Conservation (phyloP, 139 green algal genomes). For the Yamagishiella unicocca region DNA sequence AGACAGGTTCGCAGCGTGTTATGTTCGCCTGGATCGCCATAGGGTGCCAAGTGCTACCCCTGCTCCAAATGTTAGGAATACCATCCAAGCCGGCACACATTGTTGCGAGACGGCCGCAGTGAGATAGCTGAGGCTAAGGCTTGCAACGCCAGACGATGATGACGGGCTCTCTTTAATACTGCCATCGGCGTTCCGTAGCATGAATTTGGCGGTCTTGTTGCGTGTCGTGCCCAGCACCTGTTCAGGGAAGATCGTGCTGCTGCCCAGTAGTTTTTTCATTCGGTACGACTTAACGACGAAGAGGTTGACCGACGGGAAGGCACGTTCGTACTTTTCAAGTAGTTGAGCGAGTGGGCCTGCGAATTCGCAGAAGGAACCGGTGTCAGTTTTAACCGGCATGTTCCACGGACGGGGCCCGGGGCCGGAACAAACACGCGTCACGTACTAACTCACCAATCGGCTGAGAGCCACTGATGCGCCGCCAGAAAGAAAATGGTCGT, state of each 20-base stretch:
- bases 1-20: no score
- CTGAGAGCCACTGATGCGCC: constrained; percentile 36
- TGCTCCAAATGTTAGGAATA: not conserved
- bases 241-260: constrained; percentile 34
- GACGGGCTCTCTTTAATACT: no score
- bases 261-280: constrained; percentile 32
- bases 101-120: not conserved
- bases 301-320: constrained; percentile 2
- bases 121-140: no score
- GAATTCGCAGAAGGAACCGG: not conserved
- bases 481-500: not conserved
- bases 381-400: no score
- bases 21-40: not conserved
- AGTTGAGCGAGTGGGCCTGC: constrained; percentile 22
- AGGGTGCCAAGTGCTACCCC: not conserved
- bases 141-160: no score
- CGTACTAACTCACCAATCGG: constrained; percentile 28
- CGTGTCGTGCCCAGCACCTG: constrained; percentile 22
- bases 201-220: not conserved
- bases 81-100: not conserved
- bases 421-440: no score
- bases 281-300: constrained; percentile 30
- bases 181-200: not conserved
- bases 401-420: no score
- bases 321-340: constrained; percentile 41